A percentile compares a stretch with the other conserved stretches of the same genome.
Evolutionary conservation across 1,284 basidiomycete genomes (phyloP).

Genomic region (Testicularia cyperi): DNA sequence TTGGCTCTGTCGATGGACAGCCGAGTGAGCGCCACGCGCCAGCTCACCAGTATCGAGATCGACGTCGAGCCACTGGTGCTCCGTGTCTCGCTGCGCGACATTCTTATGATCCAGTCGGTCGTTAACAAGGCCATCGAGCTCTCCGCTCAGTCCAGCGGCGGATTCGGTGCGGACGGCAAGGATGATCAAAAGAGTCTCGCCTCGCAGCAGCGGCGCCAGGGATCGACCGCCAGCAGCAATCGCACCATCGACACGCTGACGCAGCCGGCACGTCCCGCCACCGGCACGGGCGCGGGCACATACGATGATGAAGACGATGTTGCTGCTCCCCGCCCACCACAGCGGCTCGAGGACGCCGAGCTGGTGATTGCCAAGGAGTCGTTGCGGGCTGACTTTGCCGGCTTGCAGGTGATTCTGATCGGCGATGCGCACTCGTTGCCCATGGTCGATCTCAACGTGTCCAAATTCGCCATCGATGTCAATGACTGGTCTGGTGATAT

Average conservation of each 20-base stretch:
- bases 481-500: conserved; percentile 95
- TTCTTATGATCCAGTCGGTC: conserved; percentile 84
- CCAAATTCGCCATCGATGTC: conserved; percentile 78
- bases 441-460: conserved; percentile 82
- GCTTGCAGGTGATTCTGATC: conserved; percentile 89
- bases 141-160: conserved; percentile 58
- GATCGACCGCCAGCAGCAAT: conserved; percentile 23
- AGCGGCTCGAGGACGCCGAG: conserved; percentile 41
- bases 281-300: conserved; percentile 1
- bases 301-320: conserved; percentile 10
- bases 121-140: conserved; percentile 83
- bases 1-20: conserved; percentile 84
- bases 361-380: conserved; percentile 55
- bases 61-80: conserved; percentile 78
- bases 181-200: conserved; percentile 30
- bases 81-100: conserved; percentile 88
- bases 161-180: conserved; percentile 4
- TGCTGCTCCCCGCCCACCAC: conserved; percentile 2
- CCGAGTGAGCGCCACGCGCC: conserved; percentile 71
- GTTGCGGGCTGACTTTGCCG: conserved; percentile 61
- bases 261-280: neutral
- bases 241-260: conserved; percentile 33
- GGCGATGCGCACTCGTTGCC: conserved; percentile 95
- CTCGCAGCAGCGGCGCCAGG: conserved; percentile 28
- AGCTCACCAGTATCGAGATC: conserved; percentile 82